Evolutionary conservation across 2,329 filamentous ascomycete species (phyloP), one percentile per base, ranked within the genome.

Genomic region (Podosphaera aphanis): DNA sequence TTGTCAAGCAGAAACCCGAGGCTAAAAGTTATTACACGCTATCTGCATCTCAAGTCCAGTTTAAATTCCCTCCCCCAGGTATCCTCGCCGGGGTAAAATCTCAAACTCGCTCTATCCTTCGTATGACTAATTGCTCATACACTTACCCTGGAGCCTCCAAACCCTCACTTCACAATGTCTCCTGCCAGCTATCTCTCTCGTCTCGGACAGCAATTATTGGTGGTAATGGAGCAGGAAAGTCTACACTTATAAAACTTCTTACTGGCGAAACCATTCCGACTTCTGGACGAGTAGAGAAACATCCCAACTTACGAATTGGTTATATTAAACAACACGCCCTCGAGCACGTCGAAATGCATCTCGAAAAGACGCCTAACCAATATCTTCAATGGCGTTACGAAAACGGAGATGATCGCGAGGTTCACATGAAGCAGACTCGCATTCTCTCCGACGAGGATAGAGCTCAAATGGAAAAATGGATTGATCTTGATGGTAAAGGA

Each of bases 271-370:
- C 78, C 18, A 79, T 94, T 53, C 90, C 83, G 15, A 80, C 80
- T 50, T 64, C 65, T 18, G 90, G 90, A 51, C 83, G 77, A 60
- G 90, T 98, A 20, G 86, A 95, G 70, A 95, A 95, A 70, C 90
- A 98, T 62, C 90, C 90, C 54, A 98, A 98, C 63, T 66, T 98
- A 59, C 86, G 90, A 70, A 94, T 98, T 57, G 90, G 90, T 46
- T 98, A 98, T 69, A 95, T 98, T 68, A 95, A 95, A 69, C 90
- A 98, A 68, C 90, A 98, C 63, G 90, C 90, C 39, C 72, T 98
- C 11, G 90, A 98, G 69, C 90, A 98, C 74, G 90, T 98, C 10
- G 88, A 98, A 66, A 93, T 94, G 88, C 90, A 98, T 60, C 69
- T 95, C 55, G 90, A 98, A 65, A 98, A 98, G 74, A 98, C 90